phyloP scores from a whole-genome alignment of 2,329 filamentous ascomycete species.

The Aureobasidium zeae region DNA sequence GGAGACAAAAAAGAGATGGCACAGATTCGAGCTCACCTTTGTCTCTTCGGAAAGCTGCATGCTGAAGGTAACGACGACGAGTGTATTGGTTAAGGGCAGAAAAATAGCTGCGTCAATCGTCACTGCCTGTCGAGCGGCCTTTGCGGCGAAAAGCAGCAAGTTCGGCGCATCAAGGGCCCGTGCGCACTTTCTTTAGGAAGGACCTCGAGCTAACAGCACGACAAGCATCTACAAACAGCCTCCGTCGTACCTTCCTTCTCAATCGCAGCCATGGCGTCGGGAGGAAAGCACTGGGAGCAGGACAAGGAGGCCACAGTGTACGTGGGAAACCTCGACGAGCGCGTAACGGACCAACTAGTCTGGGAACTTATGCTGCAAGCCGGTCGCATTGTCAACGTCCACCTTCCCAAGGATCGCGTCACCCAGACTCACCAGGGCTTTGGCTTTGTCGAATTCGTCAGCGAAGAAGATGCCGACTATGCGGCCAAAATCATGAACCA shows the following conservation, averaged over 20 bases:
- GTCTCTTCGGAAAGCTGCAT: constrained; percentile 86
- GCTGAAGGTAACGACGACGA: constrained; percentile 24
- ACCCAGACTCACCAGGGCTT: constrained; percentile 96
- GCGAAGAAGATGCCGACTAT: constrained; percentile 92
- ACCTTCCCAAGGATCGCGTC: constrained; percentile 95
- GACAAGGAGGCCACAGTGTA: constrained; percentile 98
- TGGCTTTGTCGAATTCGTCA: constrained; percentile 97
- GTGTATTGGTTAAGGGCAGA: background rate
- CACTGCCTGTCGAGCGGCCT: constrained; percentile 6
- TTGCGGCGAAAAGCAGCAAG: constrained; percentile 9
- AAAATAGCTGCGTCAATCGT: constrained; percentile 1
- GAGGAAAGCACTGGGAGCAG: constrained; percentile 77
- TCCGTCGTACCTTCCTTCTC: background rate
- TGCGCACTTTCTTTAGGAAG: too few species aligned
- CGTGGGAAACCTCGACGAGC: constrained; percentile 96
- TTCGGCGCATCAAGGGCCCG: too few species aligned
- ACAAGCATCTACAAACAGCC: too few species aligned
- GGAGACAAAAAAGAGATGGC: background rate
- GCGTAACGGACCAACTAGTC: constrained; percentile 77
- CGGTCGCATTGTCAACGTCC: constrained; percentile 93
- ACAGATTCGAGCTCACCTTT: constrained; percentile 56
- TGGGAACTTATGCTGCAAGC: constrained; percentile 97
- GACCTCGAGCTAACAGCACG: too few species aligned
- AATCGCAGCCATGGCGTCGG: constrained; percentile 51
- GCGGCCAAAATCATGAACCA: constrained; percentile 95